Evolutionary conservation across 1,284 basidiomycete species (phyloP).

Genomic region (Sphaerobolus stellatus): DNA sequence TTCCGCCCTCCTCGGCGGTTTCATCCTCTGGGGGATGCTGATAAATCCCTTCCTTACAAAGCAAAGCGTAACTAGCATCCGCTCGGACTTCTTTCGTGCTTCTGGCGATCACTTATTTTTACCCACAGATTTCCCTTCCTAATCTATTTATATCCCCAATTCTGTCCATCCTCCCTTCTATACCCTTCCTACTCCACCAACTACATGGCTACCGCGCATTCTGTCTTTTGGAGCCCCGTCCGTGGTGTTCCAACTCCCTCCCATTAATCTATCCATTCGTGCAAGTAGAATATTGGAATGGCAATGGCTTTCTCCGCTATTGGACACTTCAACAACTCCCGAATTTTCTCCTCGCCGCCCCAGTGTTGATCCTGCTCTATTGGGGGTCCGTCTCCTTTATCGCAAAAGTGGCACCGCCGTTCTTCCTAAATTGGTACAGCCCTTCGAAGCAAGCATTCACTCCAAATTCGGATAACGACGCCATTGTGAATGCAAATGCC

Average conservation of each 20-base stretch:
- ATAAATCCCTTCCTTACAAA: slow-evolving; percentile 47
- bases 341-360: slow-evolving; percentile 82
- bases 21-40: slow-evolving; percentile 70
- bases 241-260: slow-evolving; percentile 65
- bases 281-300: slow-evolving; percentile 87
- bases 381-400: slow-evolving; percentile 33
- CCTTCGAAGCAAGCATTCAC: slow-evolving; percentile 14
- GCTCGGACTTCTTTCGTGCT: slow-evolving; percentile 1
- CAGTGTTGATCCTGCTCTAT: slow-evolving; percentile 61
- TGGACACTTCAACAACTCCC: slow-evolving; percentile 84
- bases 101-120: background rate
- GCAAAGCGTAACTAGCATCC: slow-evolving; percentile 34
- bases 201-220: slow-evolving; percentile 62
- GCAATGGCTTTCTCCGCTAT: slow-evolving; percentile 82
- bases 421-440: slow-evolving; percentile 13
- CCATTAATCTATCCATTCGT: slow-evolving; percentile 84
- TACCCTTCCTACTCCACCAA: slow-evolving; percentile 76
- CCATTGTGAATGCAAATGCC: too few relatives aligned
- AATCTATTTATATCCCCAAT: slow-evolving; percentile 17
- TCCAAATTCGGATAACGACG: too few relatives aligned
- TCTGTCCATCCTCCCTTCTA: slow-evolving; percentile 46
- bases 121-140: background rate
- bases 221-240: slow-evolving; percentile 44
- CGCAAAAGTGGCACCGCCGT: slow-evolving; percentile 12
- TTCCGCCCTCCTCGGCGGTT: slow-evolving; percentile 73